Base-by-base conservation (phyloP, 2,329 filamentous ascomycete genomes). In the Chrysoporthe puriensis region DNA sequence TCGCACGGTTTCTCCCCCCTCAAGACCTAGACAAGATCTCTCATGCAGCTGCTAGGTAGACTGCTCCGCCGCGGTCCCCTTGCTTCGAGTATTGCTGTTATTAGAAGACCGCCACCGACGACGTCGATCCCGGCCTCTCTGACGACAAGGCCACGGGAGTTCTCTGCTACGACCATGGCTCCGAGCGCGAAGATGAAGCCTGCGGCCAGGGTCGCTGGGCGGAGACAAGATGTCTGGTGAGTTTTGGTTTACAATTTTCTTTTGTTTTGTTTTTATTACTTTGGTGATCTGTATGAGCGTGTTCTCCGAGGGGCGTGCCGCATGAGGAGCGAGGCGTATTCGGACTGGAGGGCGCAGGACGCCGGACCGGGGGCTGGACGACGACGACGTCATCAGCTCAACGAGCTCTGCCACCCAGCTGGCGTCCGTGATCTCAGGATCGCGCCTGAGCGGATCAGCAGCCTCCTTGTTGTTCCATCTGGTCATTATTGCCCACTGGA, bases 141-240 rank as follows among this genome's bases (percentile, higher is more conserved):
- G 26, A 14, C 56, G 73, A 76, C 67, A 18, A 32, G 34, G n/a
- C 2, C 48, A 40, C 42, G 42, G 21, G 42, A 43, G 9, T 43
- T 64, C 18, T 58, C 40, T 18, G n/a, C 42, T 16, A 72, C 75
- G 34, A 72, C 73, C 26, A 79, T 79, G 76, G 67, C 76, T 63
- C 71, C 74, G 21, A 74, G 74, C 42, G 72, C 68, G 3, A 80
- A 80, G 73, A 73, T 80, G 46, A 76, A 79, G 74, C 78, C 79
- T 52, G 79, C 79, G 8, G 79, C 79, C 40, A 73, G 79, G 44
- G 79, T 81, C 57, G 75, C 77, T 13, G 76, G 77, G n/a, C 76
- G 77, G 69, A 73, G 77, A 66, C 78, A 80, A 59, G 77, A 81
- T 78, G 79, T 81, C 16, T 81, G 79, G 79, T 79, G 66, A 76